Base-by-base conservation (phyloP, 2,329 filamentous ascomycete genomes). In the Phyllosticta ampelicida region DNA sequence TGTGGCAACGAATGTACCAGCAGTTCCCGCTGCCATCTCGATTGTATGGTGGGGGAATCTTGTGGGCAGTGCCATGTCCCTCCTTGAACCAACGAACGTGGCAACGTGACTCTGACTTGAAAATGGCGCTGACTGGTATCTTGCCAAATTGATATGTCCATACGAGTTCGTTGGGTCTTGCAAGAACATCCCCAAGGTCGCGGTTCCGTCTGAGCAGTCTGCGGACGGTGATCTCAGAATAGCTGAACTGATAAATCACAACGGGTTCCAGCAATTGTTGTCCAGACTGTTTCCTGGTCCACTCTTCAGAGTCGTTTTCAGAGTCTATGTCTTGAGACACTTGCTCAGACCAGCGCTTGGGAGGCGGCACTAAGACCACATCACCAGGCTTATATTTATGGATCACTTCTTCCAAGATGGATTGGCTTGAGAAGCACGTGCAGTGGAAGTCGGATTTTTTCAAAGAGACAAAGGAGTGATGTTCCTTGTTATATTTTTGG, bases 21-120 rank as follows among this genome's bases (percentile, higher is more conserved):
- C 79, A 78, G 61, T 87, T 82, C 0, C 85, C 86, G 0, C 78
- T 80, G 0, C 89, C 89, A 19, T 79, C 73, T 0, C 82, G 76
- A 62, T 83, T 74, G 67, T 90, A 94, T 0, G 87, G 87, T 0
- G 76, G 71, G 0, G 81, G 78, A 2, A 91, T 76, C 0, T 65
- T 59, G 1, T 60, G 20, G 1, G 55, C 16, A 2, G 61, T 28
- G 2, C 69, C 56, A 9, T 80, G 72, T 0, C 65, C 64, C 0
- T 67, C 62, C 0, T 60, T 65, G 60, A 84, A 86, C 60, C 78
- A 78, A 0, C 83, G 77, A 1, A 92, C 71, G 1, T 81, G 68
- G 61, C 87, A 92, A 75, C 0, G 78, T 62, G 44, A 10, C 5
- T 51, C 18, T 9, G 48, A 51, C 4, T 20, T 19, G 5, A 30